Conservation (phyloP, 129 eudicot genomes). For the Arctium lappa region DNA sequence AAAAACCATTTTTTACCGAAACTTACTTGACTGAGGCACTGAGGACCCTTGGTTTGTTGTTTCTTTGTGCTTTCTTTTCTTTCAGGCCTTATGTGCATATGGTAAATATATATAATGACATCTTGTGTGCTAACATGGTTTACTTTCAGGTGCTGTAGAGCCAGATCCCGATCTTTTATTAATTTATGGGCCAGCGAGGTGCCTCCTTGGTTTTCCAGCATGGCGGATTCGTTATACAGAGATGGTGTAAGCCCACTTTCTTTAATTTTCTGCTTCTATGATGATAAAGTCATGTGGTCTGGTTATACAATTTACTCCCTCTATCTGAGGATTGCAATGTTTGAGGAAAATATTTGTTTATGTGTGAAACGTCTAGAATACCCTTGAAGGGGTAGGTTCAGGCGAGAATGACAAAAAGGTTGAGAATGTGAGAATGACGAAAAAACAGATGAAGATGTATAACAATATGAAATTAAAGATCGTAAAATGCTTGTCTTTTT, state of each 20-base stretch:
- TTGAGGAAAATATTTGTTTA: not conserved
- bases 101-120: not conserved
- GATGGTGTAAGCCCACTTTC: slow-evolving; percentile 61
- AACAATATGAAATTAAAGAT: not conserved
- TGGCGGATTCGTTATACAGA: slow-evolving; percentile 91
- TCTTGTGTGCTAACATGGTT: not conserved
- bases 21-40: slow-evolving; percentile 60
- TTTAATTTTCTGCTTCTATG: not conserved
- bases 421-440: not conserved
- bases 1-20: slow-evolving; percentile 59
- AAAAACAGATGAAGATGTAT: not conserved
- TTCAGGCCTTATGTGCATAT: not conserved
- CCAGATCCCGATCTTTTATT: slow-evolving; percentile 77
- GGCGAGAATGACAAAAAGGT: not conserved
- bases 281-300: not conserved
- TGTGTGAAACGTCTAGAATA: not conserved
- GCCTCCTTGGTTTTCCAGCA: slow-evolving; percentile 86
- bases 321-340: not conserved
- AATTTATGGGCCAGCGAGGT: slow-evolving; percentile 71
- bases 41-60: slow-evolving; percentile 50
- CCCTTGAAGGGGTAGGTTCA: not conserved
- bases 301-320: not conserved
- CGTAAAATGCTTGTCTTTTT: not conserved
- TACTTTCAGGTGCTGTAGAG: slow-evolving; percentile 46
- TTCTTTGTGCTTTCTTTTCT: slow-evolving; percentile 3